Evolutionary conservation across 2,329 filamentous ascomycete species (phyloP).

Genomic region (Juglanconis juglandina): DNA sequence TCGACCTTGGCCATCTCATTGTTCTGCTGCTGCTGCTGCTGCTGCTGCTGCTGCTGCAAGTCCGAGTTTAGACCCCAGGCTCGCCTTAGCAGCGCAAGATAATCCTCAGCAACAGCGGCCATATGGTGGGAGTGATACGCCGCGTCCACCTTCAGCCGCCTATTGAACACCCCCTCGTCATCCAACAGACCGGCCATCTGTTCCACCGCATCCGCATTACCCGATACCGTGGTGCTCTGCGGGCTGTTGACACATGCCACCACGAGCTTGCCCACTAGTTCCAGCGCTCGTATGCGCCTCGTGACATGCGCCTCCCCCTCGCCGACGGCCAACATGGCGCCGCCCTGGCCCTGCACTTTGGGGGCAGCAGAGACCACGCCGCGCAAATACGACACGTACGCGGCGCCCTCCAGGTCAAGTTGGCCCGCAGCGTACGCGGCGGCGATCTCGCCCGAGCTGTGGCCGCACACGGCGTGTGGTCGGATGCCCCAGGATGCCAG

Average conservation of each 20-base stretch:
- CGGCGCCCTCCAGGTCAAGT: neutral
- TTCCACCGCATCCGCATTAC: slow-evolving; percentile 25
- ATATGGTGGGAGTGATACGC: slow-evolving; percentile 32
- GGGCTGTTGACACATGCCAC: slow-evolving; percentile 21
- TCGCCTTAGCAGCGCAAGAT: slow-evolving; percentile 8
- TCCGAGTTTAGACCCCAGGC: too few relatives aligned
- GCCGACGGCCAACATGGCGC: neutral
- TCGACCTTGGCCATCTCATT: too few relatives aligned
- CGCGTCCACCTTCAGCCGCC: slow-evolving; percentile 24
- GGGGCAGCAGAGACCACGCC: slow-evolving; percentile 10
- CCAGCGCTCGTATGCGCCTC: too few relatives aligned
- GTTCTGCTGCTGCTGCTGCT: too few relatives aligned
- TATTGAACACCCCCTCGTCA: slow-evolving; percentile 25
- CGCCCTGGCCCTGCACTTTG: neutral
- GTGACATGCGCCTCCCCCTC: too few relatives aligned
- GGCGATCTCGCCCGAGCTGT: slow-evolving; percentile 39
- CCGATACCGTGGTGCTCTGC: slow-evolving; percentile 32
- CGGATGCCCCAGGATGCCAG: slow-evolving; percentile 28
- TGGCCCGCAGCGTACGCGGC: slow-evolving; percentile 34
- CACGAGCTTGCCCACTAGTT: slow-evolving; percentile 4
- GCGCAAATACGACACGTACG: neutral
- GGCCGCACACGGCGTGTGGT: slow-evolving; percentile 32
- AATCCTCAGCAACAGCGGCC: slow-evolving; percentile 22
- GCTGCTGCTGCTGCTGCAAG: too few relatives aligned
- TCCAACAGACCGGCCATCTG: slow-evolving; percentile 22